Percentiles rank a stretch among this genome's conserved stretches.
These are phyloP conservation scores for Trichosporon coremiiforme DNA, from an alignment of 1,284 basidiomycete species.

Conservation along the genomic window DNA sequence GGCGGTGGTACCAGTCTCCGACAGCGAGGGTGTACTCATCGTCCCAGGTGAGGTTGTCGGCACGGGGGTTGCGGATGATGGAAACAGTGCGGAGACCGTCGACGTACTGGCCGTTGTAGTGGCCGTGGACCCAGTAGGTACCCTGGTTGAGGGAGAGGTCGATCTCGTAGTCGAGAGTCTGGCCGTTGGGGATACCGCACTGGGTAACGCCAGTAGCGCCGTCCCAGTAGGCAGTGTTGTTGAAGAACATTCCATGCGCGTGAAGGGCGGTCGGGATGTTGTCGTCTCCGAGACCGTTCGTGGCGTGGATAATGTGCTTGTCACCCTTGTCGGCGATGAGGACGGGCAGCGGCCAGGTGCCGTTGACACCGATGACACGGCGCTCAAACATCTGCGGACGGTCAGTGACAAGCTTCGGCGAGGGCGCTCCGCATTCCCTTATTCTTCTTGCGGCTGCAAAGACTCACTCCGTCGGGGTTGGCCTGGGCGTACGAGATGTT, in stretches of 20 bases:
- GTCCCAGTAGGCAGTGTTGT: conserved; percentile 80
- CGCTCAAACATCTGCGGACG: conserved; percentile 59
- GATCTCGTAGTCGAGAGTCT: conserved; percentile 75
- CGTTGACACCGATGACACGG: conserved; percentile 80
- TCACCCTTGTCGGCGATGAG: conserved; percentile 73
- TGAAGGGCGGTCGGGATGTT: conserved; percentile 63
- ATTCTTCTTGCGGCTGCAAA: background rate
- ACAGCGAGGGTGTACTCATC: conserved; percentile 86
- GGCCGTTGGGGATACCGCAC: conserved; percentile 81
- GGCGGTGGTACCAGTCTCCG: conserved; percentile 76
- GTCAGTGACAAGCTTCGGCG: background rate
- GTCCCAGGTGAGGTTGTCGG: conserved; percentile 67
- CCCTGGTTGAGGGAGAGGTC: conserved; percentile 65
- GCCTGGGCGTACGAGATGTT: conserved; percentile 55
- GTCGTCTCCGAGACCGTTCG: conserved; percentile 67
- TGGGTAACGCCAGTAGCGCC: conserved; percentile 80
- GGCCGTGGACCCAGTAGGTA: conserved; percentile 83
- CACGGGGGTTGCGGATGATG: conserved; percentile 71
- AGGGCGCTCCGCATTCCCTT: background rate
- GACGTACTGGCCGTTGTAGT: conserved; percentile 74
- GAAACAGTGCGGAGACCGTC: conserved; percentile 59
- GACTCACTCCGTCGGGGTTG: conserved; percentile 57
- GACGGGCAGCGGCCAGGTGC: conserved; percentile 80
- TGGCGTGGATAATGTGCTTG: conserved; percentile 66
- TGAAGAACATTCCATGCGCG: conserved; percentile 93